Base-by-base conservation (phyloP, 495 filamentous ascomycete genomes). In the Neurospora sp. region DNA sequence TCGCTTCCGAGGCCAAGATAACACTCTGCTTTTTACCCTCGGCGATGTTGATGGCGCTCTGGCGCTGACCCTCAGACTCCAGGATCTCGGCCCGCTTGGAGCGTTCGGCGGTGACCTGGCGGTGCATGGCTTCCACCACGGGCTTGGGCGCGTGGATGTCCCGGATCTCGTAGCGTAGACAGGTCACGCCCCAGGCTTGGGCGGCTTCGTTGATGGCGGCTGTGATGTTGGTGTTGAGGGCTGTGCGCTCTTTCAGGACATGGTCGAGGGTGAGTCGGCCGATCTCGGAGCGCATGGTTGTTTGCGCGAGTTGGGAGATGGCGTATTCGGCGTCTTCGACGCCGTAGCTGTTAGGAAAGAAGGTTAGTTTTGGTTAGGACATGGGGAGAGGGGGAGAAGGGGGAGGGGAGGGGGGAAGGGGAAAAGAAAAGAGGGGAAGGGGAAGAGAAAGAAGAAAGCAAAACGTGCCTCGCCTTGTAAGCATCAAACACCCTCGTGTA, bases 281-380 rank as follows among this genome's bases (percentile, higher is more conserved):
- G 79, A 99, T 99, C 81, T 99, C 96, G 71, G 91, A 94, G 73
- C 96, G 94, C 96, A 99, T 99, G 0, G 96, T 99, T 3, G 96
- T 99, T 82, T 99, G 96, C 3, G 96, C 96, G 20, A 99, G 91
- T 77, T 99, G 96, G 22, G 92, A 94, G 84, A 99, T 98, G 79
- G 96, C 96, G 82, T 98, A 99, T 80, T 98, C 96, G 73, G 96
- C 96, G 79, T 99, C 96, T 83, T 99, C 96, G 47, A 99, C 96
- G 47, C 96, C 96, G 80, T 99, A 98, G 83, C 94, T 97, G 76
- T 31, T 45, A 69, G n/a, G 9, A 8, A 35, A 22, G 14, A 69
- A 39, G 72, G 78, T 77, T 71, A 74, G 75, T 27, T 70, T 3
- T 27, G 27, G 20, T 14, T 27, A 31, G 69, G 69, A 44, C 3